Evolutionary conservation across 164 flowering plant species (phyloP), one percentile per base, ranked within the genome.

Genomic region (Macadamia integrifolia): DNA sequence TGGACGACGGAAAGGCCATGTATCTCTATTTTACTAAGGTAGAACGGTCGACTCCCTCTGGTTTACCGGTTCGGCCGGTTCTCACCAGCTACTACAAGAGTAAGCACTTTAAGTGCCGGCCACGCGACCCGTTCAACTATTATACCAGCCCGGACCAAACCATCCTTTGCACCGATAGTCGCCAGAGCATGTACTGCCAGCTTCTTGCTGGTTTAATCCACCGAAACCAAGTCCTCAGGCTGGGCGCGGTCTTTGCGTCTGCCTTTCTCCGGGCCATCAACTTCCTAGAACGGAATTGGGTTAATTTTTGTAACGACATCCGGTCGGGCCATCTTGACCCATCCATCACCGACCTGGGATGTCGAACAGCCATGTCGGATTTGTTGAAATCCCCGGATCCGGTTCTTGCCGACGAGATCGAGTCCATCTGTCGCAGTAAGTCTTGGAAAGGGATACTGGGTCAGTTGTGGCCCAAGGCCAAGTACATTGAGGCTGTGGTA

Each of bases 111-210:
- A 83, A 81, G 74, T 76, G 82, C 66, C 81, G 98, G 5, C n/a
- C 84, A 1, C 72, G 58, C 0, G 91, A 86, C 72, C 81, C 93
- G 0, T 92, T 76, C 77, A 84, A 82, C 52, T 83, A 86, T 60
- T 77, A 57, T 77, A 92, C 96, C 0, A 90, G 94, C 76, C 95
- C 97, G 0, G 81, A 87, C 66, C 80, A 78, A 67, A 74, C 89
- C 56, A 82, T 93, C 60, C 70, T 92, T 10, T 92, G 93, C 81
- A 67, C 72, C 3, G 93, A 92, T 68, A 77, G 80, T 79, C 64
- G 60, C 68, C 97, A 93, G 64, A 90, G 97, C 87, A 89, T 90
- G 96, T 89, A 90, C 56, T 89, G 88, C 74, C 96, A 93, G 69
- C 72, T 93, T 68, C 81, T 93, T 1, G 64, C 88, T 12, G 97